phyloP scores from a whole-genome alignment of 345 rosid genomes.

The Corymbia maculata region DNA sequence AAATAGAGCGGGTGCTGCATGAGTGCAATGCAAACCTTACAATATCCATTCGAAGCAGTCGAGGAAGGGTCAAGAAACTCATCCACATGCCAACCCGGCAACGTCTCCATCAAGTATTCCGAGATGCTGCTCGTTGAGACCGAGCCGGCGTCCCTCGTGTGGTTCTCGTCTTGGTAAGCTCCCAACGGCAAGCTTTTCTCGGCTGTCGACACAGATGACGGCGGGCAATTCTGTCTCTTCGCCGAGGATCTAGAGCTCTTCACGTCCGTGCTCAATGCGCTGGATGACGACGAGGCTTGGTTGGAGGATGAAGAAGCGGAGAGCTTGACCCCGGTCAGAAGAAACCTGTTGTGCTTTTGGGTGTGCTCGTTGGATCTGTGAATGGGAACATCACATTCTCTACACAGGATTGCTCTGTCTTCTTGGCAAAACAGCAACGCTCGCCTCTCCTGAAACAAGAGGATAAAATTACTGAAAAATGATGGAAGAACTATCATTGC shows the following conservation, averaged over 20 bases:
- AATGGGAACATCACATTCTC: constrained; percentile 14
- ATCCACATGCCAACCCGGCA: constrained; percentile 76
- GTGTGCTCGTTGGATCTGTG: constrained; percentile 17
- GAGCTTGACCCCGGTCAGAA: constrained; percentile 18
- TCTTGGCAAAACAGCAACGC: constrained; percentile 20
- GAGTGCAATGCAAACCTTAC: constrained; percentile 18
- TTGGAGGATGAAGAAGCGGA: constrained; percentile 1
- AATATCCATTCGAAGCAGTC: constrained; percentile 7
- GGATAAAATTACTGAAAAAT: neutral
- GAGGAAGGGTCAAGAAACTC: constrained; percentile 59
- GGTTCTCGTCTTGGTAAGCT: neutral
- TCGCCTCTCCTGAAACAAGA: constrained; percentile 9
- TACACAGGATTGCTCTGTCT: constrained; percentile 17
- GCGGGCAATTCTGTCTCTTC: neutral
- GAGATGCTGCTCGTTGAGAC: constrained; percentile 50
- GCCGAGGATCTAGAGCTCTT: neutral
- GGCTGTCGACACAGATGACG: neutral
- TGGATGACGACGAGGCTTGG: neutral
- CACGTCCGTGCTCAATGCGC: neutral
- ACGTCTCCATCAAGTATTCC: constrained; percentile 53
- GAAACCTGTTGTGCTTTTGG: constrained; percentile 16
- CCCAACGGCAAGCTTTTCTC: neutral
- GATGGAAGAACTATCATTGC: neutral
- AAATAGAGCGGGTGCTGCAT: neutral
- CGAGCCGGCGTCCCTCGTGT: constrained; percentile 20